Conservation (phyloP, 2,329 filamentous ascomycete species). For the Clonostachys sp. region DNA sequence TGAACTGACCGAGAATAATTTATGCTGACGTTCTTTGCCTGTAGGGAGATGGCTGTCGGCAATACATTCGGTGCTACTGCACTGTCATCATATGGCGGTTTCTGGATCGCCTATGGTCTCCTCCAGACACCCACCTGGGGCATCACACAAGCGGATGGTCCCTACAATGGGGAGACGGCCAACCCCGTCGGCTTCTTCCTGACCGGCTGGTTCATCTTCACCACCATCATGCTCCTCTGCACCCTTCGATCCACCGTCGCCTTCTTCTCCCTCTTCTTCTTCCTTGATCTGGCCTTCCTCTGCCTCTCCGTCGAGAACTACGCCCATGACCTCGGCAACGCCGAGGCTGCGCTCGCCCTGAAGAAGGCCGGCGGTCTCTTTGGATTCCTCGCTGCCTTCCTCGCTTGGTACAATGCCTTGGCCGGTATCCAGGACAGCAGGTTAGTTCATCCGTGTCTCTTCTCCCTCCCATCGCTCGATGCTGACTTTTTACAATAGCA, state of each 20-base stretch:
- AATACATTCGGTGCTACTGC: conserved; percentile 85
- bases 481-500: conserved; percentile 42
- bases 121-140: conserved; percentile 63
- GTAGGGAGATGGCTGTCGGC: conserved; percentile 79
- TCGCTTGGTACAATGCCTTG: conserved; percentile 84
- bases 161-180: conserved; percentile 37
- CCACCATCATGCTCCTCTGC: conserved; percentile 66
- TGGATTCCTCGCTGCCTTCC: conserved; percentile 74
- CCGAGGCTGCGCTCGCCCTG: conserved; percentile 37
- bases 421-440: conserved; percentile 73
- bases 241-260: conserved; percentile 74
- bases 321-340: conserved; percentile 45
- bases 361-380: conserved; percentile 73
- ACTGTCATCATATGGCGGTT: conserved; percentile 76
- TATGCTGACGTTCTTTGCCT: not conserved
- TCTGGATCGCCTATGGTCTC: conserved; percentile 76
- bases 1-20: not conserved
- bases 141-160: conserved; percentile 40
- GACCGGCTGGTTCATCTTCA: conserved; percentile 82
- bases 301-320: conserved; percentile 63
- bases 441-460: conserved; percentile 30
- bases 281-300: conserved; percentile 71
- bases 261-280: conserved; percentile 75
- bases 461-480: not conserved
- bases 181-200: conserved; percentile 72